These are phyloP conservation scores for Chlorella variabilis DNA, from an alignment of 163 green algal genomes.

Conservation along the genomic window DNA sequence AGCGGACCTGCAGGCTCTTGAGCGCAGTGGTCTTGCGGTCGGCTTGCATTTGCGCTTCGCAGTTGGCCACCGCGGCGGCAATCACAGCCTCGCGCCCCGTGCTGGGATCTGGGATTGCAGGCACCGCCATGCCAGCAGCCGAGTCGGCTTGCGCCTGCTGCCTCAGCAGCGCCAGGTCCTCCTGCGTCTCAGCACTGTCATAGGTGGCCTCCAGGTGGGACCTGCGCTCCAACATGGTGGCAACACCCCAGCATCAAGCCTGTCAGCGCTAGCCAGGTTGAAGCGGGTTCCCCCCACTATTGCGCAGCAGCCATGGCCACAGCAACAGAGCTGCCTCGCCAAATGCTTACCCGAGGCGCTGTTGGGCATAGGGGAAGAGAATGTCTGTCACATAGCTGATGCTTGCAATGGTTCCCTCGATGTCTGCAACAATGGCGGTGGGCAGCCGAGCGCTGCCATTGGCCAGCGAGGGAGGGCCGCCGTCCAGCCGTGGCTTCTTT, in stretches of 20 bases:
- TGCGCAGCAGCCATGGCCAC: not conserved
- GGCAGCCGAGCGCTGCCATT: constrained; percentile 6
- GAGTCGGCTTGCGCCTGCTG: constrained; percentile 30
- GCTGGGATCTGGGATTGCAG: constrained; percentile 32
- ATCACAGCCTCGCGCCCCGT: constrained; percentile 61
- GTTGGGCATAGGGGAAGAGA: constrained; percentile 86
- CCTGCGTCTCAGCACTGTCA: constrained; percentile 35
- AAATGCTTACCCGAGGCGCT: constrained; percentile 45
- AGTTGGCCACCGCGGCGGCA: constrained; percentile 63
- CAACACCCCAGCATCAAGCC: no score
- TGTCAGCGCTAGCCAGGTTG: no score
- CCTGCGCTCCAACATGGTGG: not conserved
- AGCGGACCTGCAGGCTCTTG: constrained; percentile 74
- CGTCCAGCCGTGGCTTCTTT: constrained; percentile 36
- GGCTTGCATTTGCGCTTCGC: constrained; percentile 74
- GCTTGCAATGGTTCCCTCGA: constrained; percentile 94
- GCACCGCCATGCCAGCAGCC: not conserved
- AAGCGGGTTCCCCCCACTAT: not conserved
- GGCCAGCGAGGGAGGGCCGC: not conserved
- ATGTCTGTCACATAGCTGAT: constrained; percentile 90
- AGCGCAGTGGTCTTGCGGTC: constrained; percentile 85
- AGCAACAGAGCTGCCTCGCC: not conserved
- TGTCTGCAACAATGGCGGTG: constrained; percentile 88
- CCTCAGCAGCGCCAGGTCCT: constrained; percentile 37
- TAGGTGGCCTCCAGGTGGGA: constrained; percentile 67